Base-by-base conservation (phyloP, 805 yeast genomes). In the Maudiozyma bulderi region DNA sequence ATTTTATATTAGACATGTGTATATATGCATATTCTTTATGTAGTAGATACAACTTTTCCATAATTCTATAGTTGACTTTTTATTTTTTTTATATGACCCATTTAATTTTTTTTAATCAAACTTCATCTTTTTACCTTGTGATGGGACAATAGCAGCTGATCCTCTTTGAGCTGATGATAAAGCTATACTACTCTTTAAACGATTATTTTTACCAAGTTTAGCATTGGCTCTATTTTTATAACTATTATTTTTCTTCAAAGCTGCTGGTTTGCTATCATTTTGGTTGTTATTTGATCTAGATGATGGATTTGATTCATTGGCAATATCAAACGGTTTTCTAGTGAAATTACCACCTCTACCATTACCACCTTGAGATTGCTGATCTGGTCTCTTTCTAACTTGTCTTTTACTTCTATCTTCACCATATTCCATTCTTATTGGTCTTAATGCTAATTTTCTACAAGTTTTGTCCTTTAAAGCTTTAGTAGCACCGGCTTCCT, bases 131-230 rank as follows among this genome's bases (percentile, higher is more conserved):
- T 86, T 90, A 65, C 98, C 98, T n/a, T 82, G 73, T 1, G 96
- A 84, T 45, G 86, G 80, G 31, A 89, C 95, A 62, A 91, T 86
- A 6, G 95, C 90, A 15, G 88, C 87, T 59, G 86, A 83, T 8
- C 82, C 95, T 71, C 98, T 81, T 69, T 78, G 95, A 3, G 98
- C 96, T 13, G 73, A 73, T 1, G 96, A 91, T 57, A 91, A 74
- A 0, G 96, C 96, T 42, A 86, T 77, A 43, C 96, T 90, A 8
- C 97, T 83, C 55, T 77, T 80, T 49, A 76, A 63, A 67, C 89
- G 73, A 52, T 73, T 73, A 52, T 73, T 72, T 8, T 72, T 55
- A 40, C 62, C 68, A 43, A 57, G 60, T n/a, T 58, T 50, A 31
- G 42, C 44, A 45, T 53, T 54, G 49, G 26, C 4, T 20, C 26